Evolutionary conservation across 192 early-diverging fungal genomes (phyloP), one percentile per base, ranked within the genome.

Genomic region (Blastocladiella britannica): DNA sequence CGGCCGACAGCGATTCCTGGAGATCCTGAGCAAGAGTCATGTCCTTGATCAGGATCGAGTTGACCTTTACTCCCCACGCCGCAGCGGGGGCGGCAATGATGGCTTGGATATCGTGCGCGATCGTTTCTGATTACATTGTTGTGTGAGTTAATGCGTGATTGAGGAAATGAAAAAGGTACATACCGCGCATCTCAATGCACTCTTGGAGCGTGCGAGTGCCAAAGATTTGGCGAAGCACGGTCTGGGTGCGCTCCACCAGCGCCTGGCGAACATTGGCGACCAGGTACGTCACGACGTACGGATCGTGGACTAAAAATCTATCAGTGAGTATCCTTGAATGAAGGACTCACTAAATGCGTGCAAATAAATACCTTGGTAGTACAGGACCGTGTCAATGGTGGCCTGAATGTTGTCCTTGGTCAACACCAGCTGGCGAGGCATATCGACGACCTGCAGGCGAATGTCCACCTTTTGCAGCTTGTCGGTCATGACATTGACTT

Each of bases 321-420:
- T n/a, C n/a, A n/a, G n/a, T n/a, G n/a, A n/a, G n/a, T n/a, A n/a
- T n/a, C n/a, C n/a, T n/a, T n/a, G n/a, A n/a, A n/a, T n/a, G n/a
- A n/a, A n/a, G n/a, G n/a, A n/a, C n/a, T n/a, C n/a, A n/a, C n/a
- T n/a, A n/a, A n/a, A n/a, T n/a, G n/a, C n/a, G n/a, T n/a, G n/a
- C n/a, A n/a, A n/a, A n/a, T n/a, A n/a, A n/a, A n/a, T n/a, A n/a
- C n/a, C n/a, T 54, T 88, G 77, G 86, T 86, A 93, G 60, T 84
- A 92, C 0, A 94, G 67, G 0, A 94, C 87, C 7, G 82, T 79
- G 65, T 91, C 89, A 56, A 95, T 90, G 4, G 64, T 64, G 26
- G 90, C 77, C 26, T 74, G 82, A 55, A 91, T 86, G 61, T 94
- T 94, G 70, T 93, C 89, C 64, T 92, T 87, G 43, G 87, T 89